Percentiles rank a stretch among this genome's conserved stretches.
Conservation (phyloP, 2,329 filamentous ascomycete species). For the Microdochium paspali region DNA sequence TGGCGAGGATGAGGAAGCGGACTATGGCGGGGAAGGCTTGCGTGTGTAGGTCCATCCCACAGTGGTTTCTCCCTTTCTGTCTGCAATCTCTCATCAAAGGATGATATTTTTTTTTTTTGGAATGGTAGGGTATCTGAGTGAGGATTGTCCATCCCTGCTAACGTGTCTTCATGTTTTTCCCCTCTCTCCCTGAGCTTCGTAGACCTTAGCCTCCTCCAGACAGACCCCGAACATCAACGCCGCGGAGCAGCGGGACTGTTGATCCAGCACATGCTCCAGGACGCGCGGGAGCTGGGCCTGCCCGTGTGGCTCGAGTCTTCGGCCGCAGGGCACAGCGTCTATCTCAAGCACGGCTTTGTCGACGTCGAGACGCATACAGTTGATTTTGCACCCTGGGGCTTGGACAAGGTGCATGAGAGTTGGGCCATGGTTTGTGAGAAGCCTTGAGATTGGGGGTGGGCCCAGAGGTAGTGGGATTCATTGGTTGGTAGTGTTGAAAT, state of each 20-base stretch:
- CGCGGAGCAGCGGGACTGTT: slow-evolving; percentile 29
- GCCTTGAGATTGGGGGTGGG: background rate
- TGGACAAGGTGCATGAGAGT: slow-evolving; percentile 9
- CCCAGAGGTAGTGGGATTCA: too few species aligned
- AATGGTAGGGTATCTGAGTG: too few species aligned
- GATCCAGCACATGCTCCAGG: slow-evolving; percentile 25
- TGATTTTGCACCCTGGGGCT: slow-evolving; percentile 21
- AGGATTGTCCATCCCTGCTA: too few species aligned
- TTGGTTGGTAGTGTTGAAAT: too few species aligned
- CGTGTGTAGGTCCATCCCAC: slow-evolving; percentile 15
- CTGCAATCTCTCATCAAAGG: background rate
- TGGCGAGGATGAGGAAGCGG: slow-evolving; percentile 8
- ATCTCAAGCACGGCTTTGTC: slow-evolving; percentile 27
- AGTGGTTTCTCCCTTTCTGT: background rate
- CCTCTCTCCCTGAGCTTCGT: too few species aligned
- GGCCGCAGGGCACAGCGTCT: slow-evolving; percentile 22
- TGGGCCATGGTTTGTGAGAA: slow-evolving; percentile 15
- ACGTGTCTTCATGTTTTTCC: too few species aligned
- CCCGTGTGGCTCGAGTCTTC: slow-evolving; percentile 27
- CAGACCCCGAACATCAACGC: slow-evolving; percentile 28
- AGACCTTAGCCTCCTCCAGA: slow-evolving; percentile 26
- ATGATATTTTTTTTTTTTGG: too few species aligned
- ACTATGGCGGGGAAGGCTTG: slow-evolving; percentile 12
- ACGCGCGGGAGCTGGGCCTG: slow-evolving; percentile 21
- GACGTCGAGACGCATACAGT: slow-evolving; percentile 18